phyloP scores from a whole-genome alignment of 371 early-diverging fungal species.

The Mucor piriformis region DNA sequence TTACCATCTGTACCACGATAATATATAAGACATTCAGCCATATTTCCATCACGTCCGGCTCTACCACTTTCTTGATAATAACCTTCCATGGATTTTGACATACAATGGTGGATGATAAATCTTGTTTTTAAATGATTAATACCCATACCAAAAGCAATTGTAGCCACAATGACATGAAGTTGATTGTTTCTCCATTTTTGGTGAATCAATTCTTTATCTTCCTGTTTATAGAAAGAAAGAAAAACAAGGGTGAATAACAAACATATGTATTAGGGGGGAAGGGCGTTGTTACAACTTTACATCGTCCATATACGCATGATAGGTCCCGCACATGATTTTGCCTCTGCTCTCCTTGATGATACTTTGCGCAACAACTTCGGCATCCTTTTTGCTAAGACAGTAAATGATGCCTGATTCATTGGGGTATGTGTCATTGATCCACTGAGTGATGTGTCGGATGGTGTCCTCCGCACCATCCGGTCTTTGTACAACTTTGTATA shows the following conservation, averaged over 20 bases:
- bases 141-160: conserved; percentile 90
- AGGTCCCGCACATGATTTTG: conserved; percentile 63
- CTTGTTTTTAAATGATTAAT: conserved; percentile 87
- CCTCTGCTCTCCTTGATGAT: conserved; percentile 57
- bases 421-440: conserved; percentile 65
- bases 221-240: conserved; percentile 23
- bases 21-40: conserved; percentile 77
- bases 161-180: conserved; percentile 81
- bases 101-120: conserved; percentile 85
- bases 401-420: conserved; percentile 82
- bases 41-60: conserved; percentile 78
- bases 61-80: conserved; percentile 96
- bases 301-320: conserved; percentile 84
- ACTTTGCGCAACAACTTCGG: conserved; percentile 67
- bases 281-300: conserved; percentile 22
- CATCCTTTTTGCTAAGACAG: conserved; percentile 79
- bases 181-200: conserved; percentile 69
- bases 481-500: conserved; percentile 70
- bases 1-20: conserved; percentile 71
- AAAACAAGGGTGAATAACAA: too few species aligned
- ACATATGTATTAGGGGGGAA: background rate
- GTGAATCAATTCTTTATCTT: conserved; percentile 74
- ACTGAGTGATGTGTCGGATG: conserved; percentile 63
- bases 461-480: conserved; percentile 54
- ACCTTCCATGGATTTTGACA: conserved; percentile 87